Base-by-base conservation (phyloP, 1,284 basidiomycete genomes). In the Pseudozyma sp. region DNA sequence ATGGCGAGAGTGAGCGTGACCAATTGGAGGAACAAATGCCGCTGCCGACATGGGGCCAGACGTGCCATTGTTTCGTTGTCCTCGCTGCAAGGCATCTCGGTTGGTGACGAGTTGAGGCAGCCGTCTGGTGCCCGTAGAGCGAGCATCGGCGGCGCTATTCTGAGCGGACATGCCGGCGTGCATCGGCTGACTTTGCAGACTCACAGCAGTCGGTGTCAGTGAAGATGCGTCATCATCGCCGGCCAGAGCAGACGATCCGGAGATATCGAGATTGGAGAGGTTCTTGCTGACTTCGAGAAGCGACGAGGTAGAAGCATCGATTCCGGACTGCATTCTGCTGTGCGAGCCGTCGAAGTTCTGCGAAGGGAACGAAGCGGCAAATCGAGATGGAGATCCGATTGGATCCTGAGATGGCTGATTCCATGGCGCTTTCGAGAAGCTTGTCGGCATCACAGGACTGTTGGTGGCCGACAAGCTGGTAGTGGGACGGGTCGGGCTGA, bases 21-120 rank as follows among this genome's bases (percentile, higher is more conserved):
- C 78, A 36, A 80, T 79, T 18, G 74, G 74, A 4, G 77, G 78
- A 8, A 77, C 76, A 36, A 40, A 80, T 14, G 74, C 76, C 6
- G 71, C 67, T 14, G 78, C 78, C 7, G 70, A 73, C 16, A 61
- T 49, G 18, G 79, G 71, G 11, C 75, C 72, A 9, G 56, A 47
- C 5, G 44, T 35, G 13, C 42, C 52, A 8, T 40, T 40, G 10
- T 21, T 50, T 14, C 55, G 55, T 35, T 71, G 67, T 16, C 69
- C 58, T 16, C 69, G 60, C 16, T 71, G 77, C 21, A 82, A 43
- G 5, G 57, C 72, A n/a, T 82, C 80, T 40, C 64, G 60, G 35
- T 72, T 79, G 19, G 80, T 82, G 45, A 82, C 75, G 42, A 82
- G 70, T 34, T 71, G 70, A 38, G 79, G 79, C 14, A 82, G 70